A percentile compares a stretch with the other conserved stretches of the same genome.
phyloP scores from a whole-genome alignment of 805 yeast genomes.

The Kodamaea lidongshanica region DNA sequence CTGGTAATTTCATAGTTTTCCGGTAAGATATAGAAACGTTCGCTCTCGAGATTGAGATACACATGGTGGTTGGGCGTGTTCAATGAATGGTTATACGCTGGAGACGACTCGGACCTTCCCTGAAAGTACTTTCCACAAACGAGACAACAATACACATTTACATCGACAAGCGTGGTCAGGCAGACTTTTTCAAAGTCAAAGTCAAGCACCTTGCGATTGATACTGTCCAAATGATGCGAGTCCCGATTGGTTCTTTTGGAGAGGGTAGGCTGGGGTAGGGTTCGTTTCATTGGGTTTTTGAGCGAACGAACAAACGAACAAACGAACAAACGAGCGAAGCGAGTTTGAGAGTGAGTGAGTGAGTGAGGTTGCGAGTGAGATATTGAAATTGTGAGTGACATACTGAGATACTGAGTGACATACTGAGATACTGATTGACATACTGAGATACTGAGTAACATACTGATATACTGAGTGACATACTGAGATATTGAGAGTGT shows the following conservation, averaged over 20 bases:
- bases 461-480: too few species aligned
- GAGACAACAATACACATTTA: conserved; percentile 66
- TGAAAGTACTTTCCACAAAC: conserved; percentile 68
- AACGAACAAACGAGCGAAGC: too few species aligned
- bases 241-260: conserved; percentile 1
- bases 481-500: too few species aligned
- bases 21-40: conserved; percentile 55
- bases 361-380: too few species aligned
- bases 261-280: background rate
- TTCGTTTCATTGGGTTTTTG: background rate
- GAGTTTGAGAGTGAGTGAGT: too few species aligned
- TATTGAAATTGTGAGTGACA: too few species aligned
- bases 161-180: conserved; percentile 51
- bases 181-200: conserved; percentile 70
- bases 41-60: conserved; percentile 48
- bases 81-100: conserved; percentile 63
- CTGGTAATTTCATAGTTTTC: conserved; percentile 42
- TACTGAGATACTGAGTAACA: too few species aligned
- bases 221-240: conserved; percentile 32
- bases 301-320: too few species aligned
- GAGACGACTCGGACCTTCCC: conserved; percentile 59
- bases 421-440: too few species aligned
- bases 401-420: too few species aligned
- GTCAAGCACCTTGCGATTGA: conserved; percentile 44
- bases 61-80: conserved; percentile 53